Percentiles rank a stretch among this genome's conserved stretches.
These are phyloP conservation scores for Salix exigua DNA, from an alignment of 345 rosid species.

Conservation along the genomic window DNA sequence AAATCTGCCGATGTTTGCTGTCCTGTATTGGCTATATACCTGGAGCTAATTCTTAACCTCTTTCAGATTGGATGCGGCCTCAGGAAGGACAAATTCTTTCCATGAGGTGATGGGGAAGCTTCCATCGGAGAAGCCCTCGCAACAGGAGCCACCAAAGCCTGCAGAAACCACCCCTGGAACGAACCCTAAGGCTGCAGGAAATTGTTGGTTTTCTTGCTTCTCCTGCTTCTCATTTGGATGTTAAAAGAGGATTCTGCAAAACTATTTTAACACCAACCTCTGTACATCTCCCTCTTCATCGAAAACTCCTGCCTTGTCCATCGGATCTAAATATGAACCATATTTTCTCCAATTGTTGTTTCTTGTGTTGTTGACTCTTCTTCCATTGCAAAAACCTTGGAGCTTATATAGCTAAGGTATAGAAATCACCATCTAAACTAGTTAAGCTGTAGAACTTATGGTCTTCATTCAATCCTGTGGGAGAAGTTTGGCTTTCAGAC, in stretches of 20 bases:
- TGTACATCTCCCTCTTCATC: background rate
- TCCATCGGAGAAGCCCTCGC: background rate
- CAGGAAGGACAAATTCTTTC: slow-evolving; percentile 12
- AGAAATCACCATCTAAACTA: background rate
- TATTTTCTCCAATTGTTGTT: background rate
- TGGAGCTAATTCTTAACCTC: background rate
- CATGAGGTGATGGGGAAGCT: slow-evolving; percentile 3
- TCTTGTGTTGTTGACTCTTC: background rate
- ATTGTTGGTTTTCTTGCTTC: slow-evolving; percentile 56
- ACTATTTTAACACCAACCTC: background rate
- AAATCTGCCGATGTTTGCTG: background rate
- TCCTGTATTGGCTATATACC: background rate
- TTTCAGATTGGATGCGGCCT: slow-evolving; percentile 39
- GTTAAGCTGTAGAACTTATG: background rate
- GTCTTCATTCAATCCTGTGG: background rate
- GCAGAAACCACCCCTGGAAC: slow-evolving; percentile 4
- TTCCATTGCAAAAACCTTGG: background rate
- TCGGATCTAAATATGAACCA: background rate
- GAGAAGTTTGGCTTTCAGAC: background rate
- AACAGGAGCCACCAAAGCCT: slow-evolving; percentile 7
- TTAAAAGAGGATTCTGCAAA: background rate
- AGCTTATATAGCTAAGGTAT: background rate
- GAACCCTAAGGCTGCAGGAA: slow-evolving; percentile 9
- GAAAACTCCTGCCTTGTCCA: background rate
- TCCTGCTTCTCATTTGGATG: slow-evolving; percentile 37